Percentiles rank a stretch among this genome's conserved stretches.
phyloP scores from a whole-genome alignment of 352 stramenopile species.

The Hyaloperonospora brassicae region DNA sequence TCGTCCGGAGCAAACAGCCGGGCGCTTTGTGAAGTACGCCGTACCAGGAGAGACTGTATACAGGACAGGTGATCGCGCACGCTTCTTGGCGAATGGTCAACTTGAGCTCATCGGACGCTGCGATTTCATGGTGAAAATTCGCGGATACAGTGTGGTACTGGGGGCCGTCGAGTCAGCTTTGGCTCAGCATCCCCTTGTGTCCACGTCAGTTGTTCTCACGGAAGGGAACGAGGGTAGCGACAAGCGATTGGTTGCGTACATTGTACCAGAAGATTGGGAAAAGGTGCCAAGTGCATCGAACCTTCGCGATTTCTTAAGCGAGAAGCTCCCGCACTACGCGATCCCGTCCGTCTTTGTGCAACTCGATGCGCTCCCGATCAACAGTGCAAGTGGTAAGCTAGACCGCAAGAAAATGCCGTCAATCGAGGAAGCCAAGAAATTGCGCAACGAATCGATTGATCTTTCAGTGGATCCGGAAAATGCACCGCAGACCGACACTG shows the following conservation, averaged over 20 bases:
- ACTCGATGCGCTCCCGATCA: conserved; percentile 79
- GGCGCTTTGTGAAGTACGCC: conserved; percentile 69
- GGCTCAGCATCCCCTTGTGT: conserved; percentile 74
- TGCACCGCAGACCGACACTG: conserved; percentile 48
- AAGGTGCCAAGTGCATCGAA: conserved; percentile 52
- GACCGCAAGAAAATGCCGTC: conserved; percentile 83
- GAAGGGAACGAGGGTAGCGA: conserved; percentile 78
- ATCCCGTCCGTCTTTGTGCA: conserved; percentile 78
- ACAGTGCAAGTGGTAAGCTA: conserved; percentile 82
- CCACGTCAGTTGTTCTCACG: conserved; percentile 85
- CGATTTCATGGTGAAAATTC: conserved; percentile 95
- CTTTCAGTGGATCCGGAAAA: conserved; percentile 33
- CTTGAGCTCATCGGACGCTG: conserved; percentile 90
- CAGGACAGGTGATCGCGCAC: conserved; percentile 86
- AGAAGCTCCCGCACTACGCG: conserved; percentile 75
- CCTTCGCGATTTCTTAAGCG: conserved; percentile 59
- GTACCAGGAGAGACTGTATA: conserved; percentile 80
- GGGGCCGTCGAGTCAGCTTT: conserved; percentile 88
- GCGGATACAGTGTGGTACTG: conserved; percentile 91
- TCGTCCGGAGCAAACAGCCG: conserved; percentile 60
- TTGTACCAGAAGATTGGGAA: conserved; percentile 73
- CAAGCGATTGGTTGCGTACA: conserved; percentile 90
- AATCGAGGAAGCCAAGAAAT: conserved; percentile 52
- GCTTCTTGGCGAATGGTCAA: conserved; percentile 85
- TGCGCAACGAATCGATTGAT: conserved; percentile 76